Conservation (phyloP, 257 asterid genomes). For the Solanum piurae region DNA sequence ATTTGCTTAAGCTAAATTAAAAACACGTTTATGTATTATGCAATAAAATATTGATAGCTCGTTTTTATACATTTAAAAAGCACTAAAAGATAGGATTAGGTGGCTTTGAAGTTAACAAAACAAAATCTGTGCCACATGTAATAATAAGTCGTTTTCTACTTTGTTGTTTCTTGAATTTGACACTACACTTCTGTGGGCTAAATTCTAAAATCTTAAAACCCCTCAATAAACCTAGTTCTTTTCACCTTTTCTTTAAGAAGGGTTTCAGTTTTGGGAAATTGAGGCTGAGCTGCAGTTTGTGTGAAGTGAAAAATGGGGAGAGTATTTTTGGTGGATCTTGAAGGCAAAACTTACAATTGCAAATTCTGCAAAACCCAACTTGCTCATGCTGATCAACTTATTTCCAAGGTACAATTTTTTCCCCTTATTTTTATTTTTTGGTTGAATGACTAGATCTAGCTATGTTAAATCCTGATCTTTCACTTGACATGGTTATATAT, state of each 20-base stretch:
- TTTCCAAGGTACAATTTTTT: conserved; percentile 36
- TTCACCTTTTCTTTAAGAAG: background rate
- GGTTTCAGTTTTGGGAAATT: background rate
- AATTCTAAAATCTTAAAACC: background rate
- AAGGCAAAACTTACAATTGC: conserved; percentile 63
- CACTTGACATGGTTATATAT: background rate
- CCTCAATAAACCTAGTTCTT: background rate
- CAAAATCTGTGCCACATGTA: background rate
- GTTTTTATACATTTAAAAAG: background rate
- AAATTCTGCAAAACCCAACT: conserved; percentile 65
- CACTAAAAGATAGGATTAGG: background rate
- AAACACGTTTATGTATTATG: no score
- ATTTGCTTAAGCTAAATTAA: no score
- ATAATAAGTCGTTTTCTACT: background rate
- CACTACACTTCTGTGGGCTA: background rate
- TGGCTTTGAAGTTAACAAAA: background rate
- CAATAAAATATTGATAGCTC: no score
- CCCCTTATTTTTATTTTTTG: background rate
- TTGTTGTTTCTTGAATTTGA: background rate
- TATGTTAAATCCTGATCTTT: background rate
- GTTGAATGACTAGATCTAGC: background rate
- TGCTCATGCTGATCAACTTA: conserved; percentile 39
- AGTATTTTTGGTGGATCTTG: conserved; percentile 52
- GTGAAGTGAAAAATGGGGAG: conserved; percentile 45
- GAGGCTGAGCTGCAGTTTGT: background rate